Evolutionary conservation across 2,329 filamentous ascomycete genomes (phyloP).

Genomic region (Dactylellina sp.): DNA sequence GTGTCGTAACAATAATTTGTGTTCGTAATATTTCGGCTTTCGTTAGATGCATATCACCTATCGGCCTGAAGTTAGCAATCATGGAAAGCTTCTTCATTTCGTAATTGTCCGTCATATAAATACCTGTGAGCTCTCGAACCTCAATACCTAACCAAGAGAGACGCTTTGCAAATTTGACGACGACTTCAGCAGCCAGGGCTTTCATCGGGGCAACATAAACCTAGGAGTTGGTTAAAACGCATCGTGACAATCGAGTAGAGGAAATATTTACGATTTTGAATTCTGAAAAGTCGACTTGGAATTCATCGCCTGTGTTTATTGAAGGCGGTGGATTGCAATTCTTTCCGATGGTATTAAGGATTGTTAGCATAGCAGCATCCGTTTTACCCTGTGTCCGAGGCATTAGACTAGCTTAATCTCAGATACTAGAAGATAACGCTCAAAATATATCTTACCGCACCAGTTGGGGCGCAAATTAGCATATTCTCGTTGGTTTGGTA

Average conservation of each 20-base stretch:
- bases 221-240: conserved; percentile 5
- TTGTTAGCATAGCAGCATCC: conserved; percentile 95
- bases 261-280: conserved; percentile 51
- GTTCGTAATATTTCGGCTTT: conserved; percentile 96
- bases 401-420: conserved; percentile 52
- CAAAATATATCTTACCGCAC: conserved; percentile 72
- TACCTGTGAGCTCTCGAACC: conserved; percentile 84
- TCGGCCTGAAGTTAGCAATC: neutral
- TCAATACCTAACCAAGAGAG: conserved; percentile 93
- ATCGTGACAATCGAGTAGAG: neutral
- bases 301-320: conserved; percentile 84
- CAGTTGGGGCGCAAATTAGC: conserved; percentile 97
- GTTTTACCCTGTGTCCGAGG: conserved; percentile 81
- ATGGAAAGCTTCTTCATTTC: neutral
- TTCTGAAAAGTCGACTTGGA: conserved; percentile 40
- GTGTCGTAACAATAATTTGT: conserved; percentile 97
- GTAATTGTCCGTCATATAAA: neutral
- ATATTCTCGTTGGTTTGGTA: conserved; percentile 98
- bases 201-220: conserved; percentile 99
- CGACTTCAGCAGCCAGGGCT: conserved; percentile 94
- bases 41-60: conserved; percentile 96
- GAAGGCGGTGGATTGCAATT: conserved; percentile 83
- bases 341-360: conserved; percentile 88
- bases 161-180: conserved; percentile 89
- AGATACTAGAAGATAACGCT: neutral